Evolutionary conservation across 495 filamentous ascomycete genomes (phyloP).

Genomic region (Penicillium verhagenii): DNA sequence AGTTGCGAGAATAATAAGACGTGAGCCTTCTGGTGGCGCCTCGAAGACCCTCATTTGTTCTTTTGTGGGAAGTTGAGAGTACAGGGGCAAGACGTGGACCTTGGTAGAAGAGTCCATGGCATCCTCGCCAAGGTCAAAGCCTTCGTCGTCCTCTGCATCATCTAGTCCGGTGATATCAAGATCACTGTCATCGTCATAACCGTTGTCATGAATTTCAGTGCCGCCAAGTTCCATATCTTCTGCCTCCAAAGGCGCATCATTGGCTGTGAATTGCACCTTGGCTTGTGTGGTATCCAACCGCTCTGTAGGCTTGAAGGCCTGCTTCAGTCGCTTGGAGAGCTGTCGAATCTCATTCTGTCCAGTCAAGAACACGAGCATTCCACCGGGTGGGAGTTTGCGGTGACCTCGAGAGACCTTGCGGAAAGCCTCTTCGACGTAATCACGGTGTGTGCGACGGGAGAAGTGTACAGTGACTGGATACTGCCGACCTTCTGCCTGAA

Average conservation of each 20-base stretch:
- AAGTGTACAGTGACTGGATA: slow-evolving; percentile 90
- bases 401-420: slow-evolving; percentile 87
- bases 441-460: slow-evolving; percentile 72
- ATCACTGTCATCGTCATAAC: slow-evolving; percentile 42
- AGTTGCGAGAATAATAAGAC: slow-evolving; percentile 88
- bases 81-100: slow-evolving; percentile 86
- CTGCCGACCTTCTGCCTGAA: slow-evolving; percentile 93
- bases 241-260: slow-evolving; percentile 75
- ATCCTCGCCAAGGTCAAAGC: slow-evolving; percentile 59
- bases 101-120: slow-evolving; percentile 63
- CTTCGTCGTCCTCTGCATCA: slow-evolving; percentile 55
- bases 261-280: slow-evolving; percentile 69
- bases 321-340: slow-evolving; percentile 73
- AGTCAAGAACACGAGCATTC: slow-evolving; percentile 93
- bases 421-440: slow-evolving; percentile 88
- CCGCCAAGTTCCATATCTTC: slow-evolving; percentile 86
- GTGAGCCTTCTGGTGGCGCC: slow-evolving; percentile 74
- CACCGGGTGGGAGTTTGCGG: slow-evolving; percentile 84
- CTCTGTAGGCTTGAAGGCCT: slow-evolving; percentile 62
- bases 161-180: slow-evolving; percentile 49
- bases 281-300: slow-evolving; percentile 54
- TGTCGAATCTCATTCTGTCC: slow-evolving; percentile 86
- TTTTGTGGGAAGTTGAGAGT: slow-evolving; percentile 89
- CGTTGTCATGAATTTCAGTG: slow-evolving; percentile 44
- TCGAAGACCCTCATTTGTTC: slow-evolving; percentile 96